Evolutionary conservation across 805 yeast species (phyloP), one percentile per base, ranked within the genome.

Genomic region (Myxozyma vanderwaltii): DNA sequence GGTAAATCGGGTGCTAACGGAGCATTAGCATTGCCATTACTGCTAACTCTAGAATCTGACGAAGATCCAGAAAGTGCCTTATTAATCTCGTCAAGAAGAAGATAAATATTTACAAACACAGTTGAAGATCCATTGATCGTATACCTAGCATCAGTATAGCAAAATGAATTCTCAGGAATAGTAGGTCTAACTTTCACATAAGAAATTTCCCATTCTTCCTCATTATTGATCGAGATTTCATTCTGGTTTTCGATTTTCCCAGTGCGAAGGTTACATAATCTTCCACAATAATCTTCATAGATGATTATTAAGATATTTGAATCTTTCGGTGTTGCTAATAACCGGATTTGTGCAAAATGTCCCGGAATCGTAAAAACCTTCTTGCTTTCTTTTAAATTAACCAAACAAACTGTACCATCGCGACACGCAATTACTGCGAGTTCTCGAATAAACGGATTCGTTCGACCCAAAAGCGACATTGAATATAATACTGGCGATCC

Each of bases 341-440:
- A 15, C 12, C 43, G 29, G 13, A 63, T 51, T 26, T 40, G 64
- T 4, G 59, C 51, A 35, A 49, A 49, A 38, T 63, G 64, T 12
- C 66, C 67, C 2, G 67, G 67, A 38, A 64, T 44, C 2, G 67
- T 63, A 47, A 55, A 63, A 24, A 63, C 38, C 19, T 47, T 59
- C 35, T 29, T 38, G 12, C 45, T 43, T 13, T 49, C 39, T 21
- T 24, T 38, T n/a, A 50, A 21, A 36, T 64, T 38, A 23, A 63
- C 56, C 8, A 63, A 29, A 27, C 63, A 51, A 3, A 59, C 63
- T 8, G 63, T 56, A 15, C 66, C 66, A 36, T 64, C 67, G 13
- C 59, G 39, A 5, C 58, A 55, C 5, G 66, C 48, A 29, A 63
- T 44, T 19, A 59, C 58, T n/a, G 59, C 36, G 12, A 61, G 45